A percentile compares a stretch with the other conserved stretches of the same genome.
Conservation (phyloP, 208 protist genomes). For the Leishmania major region DNA sequence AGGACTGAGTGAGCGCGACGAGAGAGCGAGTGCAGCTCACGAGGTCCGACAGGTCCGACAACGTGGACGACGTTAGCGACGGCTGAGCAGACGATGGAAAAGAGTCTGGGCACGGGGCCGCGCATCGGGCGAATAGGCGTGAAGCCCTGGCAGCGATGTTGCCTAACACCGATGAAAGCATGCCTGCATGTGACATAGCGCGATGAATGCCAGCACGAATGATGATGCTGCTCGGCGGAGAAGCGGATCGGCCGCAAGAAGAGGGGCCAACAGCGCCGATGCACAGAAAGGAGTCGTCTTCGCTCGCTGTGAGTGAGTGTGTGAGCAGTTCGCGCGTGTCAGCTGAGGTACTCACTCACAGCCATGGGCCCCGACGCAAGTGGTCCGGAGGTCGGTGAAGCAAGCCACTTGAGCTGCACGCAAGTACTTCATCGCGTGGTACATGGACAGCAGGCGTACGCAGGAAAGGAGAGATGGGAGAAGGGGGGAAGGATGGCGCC, state of each 20-base stretch:
- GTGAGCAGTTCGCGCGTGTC: neutral
- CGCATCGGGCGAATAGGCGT: slow-evolving; percentile 1
- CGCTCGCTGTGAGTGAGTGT: neutral
- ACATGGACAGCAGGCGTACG: neutral
- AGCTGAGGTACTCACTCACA: neutral
- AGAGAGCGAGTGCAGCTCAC: slow-evolving; percentile 30
- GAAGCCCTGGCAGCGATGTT: slow-evolving; percentile 20
- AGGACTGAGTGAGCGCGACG: slow-evolving; percentile 9
- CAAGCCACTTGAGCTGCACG: neutral
- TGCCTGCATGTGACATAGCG: neutral
- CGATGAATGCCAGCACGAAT: neutral
- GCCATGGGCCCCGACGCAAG: neutral
- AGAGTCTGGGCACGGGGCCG: neutral
- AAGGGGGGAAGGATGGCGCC: neutral
- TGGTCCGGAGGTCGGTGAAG: neutral
- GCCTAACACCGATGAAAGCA: slow-evolving; percentile 5
- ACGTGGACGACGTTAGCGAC: neutral
- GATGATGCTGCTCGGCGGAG: neutral
- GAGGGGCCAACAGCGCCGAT: neutral
- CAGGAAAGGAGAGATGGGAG: neutral
- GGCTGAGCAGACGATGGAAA: neutral
- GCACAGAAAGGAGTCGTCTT: neutral
- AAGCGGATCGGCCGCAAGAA: too few relatives aligned
- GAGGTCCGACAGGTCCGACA: slow-evolving; percentile 5
- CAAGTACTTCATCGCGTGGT: neutral